A percentile compares a stretch with the other conserved stretches of the same genome.
These are phyloP conservation scores for Candolleomyces efflorescens DNA, from an alignment of 768 basidiomycete species.

Conservation along the genomic window DNA sequence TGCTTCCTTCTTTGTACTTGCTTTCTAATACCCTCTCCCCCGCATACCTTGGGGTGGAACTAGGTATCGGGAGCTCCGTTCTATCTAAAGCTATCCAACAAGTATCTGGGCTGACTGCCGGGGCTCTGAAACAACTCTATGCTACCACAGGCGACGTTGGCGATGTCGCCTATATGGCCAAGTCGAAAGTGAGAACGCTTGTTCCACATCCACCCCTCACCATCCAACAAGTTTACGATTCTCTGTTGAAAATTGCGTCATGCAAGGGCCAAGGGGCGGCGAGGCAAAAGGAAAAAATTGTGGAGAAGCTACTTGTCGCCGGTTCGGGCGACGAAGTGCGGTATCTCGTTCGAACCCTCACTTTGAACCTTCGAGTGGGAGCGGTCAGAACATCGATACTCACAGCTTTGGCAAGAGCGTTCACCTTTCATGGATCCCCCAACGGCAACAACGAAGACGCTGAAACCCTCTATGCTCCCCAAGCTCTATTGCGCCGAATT, in stretches of 20 bases:
- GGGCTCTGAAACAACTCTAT: conserved; percentile 61
- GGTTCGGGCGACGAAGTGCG: conserved; percentile 87
- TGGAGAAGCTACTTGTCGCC: conserved; percentile 78
- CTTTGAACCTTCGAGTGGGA: conserved; percentile 78
- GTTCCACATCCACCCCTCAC: conserved; percentile 66
- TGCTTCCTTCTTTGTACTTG: conserved; percentile 76
- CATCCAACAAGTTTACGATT: conserved; percentile 61
- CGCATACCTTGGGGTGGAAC: conserved; percentile 66
- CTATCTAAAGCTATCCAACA: conserved; percentile 69
- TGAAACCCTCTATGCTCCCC: conserved; percentile 13
- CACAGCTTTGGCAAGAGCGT: conserved; percentile 73
- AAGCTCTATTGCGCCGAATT: conserved; percentile 23
- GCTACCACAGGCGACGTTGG: conserved; percentile 79
- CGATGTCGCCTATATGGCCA: conserved; percentile 84
- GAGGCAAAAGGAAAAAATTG: conserved; percentile 71
- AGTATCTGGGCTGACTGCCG: conserved; percentile 59
- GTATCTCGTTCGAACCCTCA: conserved; percentile 72
- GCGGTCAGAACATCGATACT: conserved; percentile 83
- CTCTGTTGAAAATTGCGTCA: conserved; percentile 60
- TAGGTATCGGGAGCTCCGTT: conserved; percentile 64
- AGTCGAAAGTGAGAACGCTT: conserved; percentile 69
- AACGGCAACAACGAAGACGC: conserved; percentile 9
- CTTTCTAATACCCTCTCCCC: conserved; percentile 79
- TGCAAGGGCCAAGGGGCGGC: conserved; percentile 74
- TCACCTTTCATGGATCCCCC: conserved; percentile 50